Evolutionary conservation across 176 grass and related monocot species (phyloP), one percentile per base, ranked within the genome.

Genomic region (Paspalum notatum): DNA sequence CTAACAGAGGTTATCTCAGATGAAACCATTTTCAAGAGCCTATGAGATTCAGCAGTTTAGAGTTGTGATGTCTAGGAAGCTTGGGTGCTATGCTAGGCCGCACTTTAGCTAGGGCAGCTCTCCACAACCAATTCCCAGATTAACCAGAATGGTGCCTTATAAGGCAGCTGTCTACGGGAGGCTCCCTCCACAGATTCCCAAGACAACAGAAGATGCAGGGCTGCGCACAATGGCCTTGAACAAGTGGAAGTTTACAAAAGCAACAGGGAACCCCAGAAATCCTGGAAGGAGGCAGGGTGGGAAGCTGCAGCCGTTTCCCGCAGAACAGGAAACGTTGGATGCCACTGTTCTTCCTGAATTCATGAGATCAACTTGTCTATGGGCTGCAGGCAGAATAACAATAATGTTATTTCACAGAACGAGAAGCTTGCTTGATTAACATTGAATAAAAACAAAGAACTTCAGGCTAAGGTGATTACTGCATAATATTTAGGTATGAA

Each of bases 161-260:
- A 79, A 41, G 71, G 60, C 59, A 59, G 32, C 66, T 74, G 80
- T 7, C 86, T 94, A 91, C 80, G 81, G 87, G 61, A 87, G 86
- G 57, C 81, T 71, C 62, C 68, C 81, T 80, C 84, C 92, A 69
- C 77, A 87, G 53, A 84, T 80, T 69, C 78, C 86, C 9, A 85
- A 64, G 80, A 89, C 51, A 89, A 98, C 82, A 5, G 96, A 94
- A 87, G 94, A 94, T 85, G 96, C 90, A 49, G 92, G 96, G 86
- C 60, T 88, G 84, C 96, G 94, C 25, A 99, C 92, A 90, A 91
- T 93, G 78, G 96, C 92, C 90, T 99, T 99, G 79, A 99, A 93
- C 86, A 99, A 78, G 79, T 89, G 96, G 84, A 99, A 99, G 71
- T 95, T 91, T 49, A 95, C 90, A 6, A 75, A 88, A 43, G 86